phyloP scores from a whole-genome alignment of 2,329 filamentous ascomycete species.

The Trichoderma asperellum region DNA sequence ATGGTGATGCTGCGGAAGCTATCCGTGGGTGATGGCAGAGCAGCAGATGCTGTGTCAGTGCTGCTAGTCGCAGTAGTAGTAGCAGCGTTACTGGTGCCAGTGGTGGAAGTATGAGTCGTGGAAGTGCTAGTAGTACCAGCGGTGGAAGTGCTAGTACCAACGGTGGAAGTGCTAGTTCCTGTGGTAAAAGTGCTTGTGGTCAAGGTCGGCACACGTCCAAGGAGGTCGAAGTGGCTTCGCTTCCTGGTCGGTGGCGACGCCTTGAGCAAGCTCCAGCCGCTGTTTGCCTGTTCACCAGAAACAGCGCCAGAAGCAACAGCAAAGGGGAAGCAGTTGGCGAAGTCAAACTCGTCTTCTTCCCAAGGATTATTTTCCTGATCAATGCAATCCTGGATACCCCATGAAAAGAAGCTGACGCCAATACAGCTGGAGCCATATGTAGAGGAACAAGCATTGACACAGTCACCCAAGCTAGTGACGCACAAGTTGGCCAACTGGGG shows the following conservation, averaged over 20 bases:
- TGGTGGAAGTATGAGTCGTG: too few relatives aligned
- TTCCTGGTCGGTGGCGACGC: background rate
- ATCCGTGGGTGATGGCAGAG: background rate
- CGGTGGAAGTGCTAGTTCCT: too few relatives aligned
- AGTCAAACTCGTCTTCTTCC: background rate
- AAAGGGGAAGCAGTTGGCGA: background rate
- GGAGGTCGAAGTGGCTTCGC: background rate
- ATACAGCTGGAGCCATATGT: background rate
- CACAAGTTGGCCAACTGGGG: background rate
- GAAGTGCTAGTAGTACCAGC: too few relatives aligned
- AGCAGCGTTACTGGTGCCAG: too few relatives aligned
- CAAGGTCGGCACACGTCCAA: too few relatives aligned
- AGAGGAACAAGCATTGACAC: background rate
- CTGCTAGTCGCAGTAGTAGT: background rate
- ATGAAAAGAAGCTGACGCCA: background rate
- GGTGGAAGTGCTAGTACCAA: too few relatives aligned
- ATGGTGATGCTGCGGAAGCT: background rate
- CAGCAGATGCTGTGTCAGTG: background rate
- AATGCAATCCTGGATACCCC: background rate
- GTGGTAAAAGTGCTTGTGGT: too few relatives aligned
- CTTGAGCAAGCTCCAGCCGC: background rate
- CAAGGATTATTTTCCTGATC: background rate
- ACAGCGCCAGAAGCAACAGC: background rate
- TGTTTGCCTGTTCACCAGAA: background rate
- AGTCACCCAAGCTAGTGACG: background rate